Evolutionary conservation across 495 filamentous ascomycete genomes (phyloP).

Genomic region (Tuber calosporum): DNA sequence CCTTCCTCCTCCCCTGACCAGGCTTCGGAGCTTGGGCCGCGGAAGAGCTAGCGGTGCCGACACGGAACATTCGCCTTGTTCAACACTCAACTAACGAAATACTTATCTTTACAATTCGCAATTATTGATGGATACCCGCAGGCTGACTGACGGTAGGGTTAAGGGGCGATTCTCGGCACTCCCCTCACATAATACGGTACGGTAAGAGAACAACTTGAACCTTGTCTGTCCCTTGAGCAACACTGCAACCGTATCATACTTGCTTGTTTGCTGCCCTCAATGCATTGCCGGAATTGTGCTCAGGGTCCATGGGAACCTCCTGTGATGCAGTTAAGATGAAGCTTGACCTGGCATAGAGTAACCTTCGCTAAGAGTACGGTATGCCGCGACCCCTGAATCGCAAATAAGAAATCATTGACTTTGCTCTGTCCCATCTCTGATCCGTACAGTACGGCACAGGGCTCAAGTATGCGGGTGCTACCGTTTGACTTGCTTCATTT

Average conservation of each 20-base stretch:
- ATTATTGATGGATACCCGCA: slow-evolving; percentile 5
- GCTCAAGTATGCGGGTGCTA: neutral
- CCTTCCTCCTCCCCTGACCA: neutral
- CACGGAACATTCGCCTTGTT: neutral
- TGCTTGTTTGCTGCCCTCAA: neutral
- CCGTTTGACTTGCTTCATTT: neutral
- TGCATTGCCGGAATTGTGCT: neutral
- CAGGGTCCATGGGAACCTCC: neutral
- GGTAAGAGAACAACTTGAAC: neutral
- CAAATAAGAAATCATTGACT: neutral
- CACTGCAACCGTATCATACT: neutral
- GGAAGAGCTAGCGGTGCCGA: neutral
- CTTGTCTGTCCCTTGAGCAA: neutral
- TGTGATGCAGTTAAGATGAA: neutral
- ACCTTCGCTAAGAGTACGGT: neutral
- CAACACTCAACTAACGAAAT: neutral
- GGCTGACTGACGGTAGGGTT: neutral
- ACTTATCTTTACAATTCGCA: slow-evolving; percentile 6
- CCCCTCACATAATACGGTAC: neutral
- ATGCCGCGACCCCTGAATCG: neutral
- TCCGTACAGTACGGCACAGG: neutral
- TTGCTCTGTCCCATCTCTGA: neutral
- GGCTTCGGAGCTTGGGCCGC: neutral
- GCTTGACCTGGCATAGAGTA: neutral
- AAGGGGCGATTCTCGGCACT: neutral